Conservation (phyloP, 345 rosid species). For the Euphorbia peplus region DNA sequence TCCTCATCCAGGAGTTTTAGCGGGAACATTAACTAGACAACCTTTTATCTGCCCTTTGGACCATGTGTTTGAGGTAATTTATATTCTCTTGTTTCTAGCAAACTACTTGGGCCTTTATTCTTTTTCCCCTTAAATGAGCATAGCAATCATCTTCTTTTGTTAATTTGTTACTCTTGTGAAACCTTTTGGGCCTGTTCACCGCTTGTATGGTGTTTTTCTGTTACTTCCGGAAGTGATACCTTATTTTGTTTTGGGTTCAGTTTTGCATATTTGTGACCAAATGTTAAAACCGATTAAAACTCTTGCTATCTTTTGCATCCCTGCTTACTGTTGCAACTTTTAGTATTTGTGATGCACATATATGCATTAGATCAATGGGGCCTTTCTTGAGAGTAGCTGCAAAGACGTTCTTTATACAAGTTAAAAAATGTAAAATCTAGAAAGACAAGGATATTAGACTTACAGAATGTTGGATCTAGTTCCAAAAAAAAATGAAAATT, state of each 20-base stretch:
- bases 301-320: background rate
- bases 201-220: background rate
- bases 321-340: background rate
- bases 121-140: background rate
- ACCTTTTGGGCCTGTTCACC: background rate
- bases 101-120: background rate
- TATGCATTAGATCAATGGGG: background rate
- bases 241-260: conserved; percentile 1
- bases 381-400: background rate
- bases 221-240: background rate
- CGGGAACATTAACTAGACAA: conserved; percentile 86
- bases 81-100: conserved; percentile 5
- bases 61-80: conserved; percentile 89
- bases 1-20: conserved; percentile 88
- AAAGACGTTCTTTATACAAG: background rate
- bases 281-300: background rate
- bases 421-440: background rate
- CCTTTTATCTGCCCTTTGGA: conserved; percentile 97
- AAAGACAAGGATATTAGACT: background rate
- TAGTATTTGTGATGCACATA: background rate
- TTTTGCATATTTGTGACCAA: background rate
- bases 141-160: conserved; percentile 9
- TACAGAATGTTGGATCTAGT: background rate
- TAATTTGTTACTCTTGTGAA: background rate
- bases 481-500: too few relatives aligned